Evolutionary conservation across 129 eudicot species (phyloP), one percentile per base, ranked within the genome.

Genomic region (Sambucus nigra): DNA sequence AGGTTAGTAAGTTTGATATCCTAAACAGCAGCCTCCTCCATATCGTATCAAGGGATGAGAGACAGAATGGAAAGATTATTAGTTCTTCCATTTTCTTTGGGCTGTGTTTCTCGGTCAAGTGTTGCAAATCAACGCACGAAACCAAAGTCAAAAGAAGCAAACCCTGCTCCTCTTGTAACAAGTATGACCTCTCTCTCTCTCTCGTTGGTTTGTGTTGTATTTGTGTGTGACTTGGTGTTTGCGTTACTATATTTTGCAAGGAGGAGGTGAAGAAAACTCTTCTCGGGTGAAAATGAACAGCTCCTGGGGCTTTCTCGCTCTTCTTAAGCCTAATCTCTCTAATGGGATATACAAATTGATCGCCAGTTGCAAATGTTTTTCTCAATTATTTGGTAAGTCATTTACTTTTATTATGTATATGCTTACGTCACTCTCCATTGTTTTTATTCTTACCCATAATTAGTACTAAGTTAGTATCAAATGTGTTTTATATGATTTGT

Each of bases 381-480:
- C 83, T 21, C 74, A 67, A 10, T 32, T 87, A 13, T 79, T 87
- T 64, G 83, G 96, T 87, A 63, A 65, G 92, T 74, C 13, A 19
- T 7, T 35, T 35, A n/a, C 9, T 2, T 35, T 35, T 35, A 2
- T 35, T 35, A 2, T 35, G 8, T 2, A 2, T 2, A 35, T 35
- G n/a, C n/a, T n/a, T n/a, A n/a, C n/a, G n/a, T n/a, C n/a, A n/a
- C n/a, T n/a, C n/a, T n/a, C n/a, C n/a, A n/a, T n/a, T n/a, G n/a
- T n/a, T n/a, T n/a, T n/a, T n/a, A n/a, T n/a, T n/a, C n/a, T n/a
- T n/a, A n/a, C n/a, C n/a, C n/a, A n/a, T n/a, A n/a, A n/a, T n/a
- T n/a, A n/a, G n/a, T n/a, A n/a, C n/a, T n/a, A n/a, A n/a, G n/a
- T n/a, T n/a, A n/a, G n/a, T n/a, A n/a, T n/a, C n/a, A n/a, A n/a